Evolutionary conservation across 345 rosid genomes (phyloP).

Genomic region (Dipteronia sinensis): DNA sequence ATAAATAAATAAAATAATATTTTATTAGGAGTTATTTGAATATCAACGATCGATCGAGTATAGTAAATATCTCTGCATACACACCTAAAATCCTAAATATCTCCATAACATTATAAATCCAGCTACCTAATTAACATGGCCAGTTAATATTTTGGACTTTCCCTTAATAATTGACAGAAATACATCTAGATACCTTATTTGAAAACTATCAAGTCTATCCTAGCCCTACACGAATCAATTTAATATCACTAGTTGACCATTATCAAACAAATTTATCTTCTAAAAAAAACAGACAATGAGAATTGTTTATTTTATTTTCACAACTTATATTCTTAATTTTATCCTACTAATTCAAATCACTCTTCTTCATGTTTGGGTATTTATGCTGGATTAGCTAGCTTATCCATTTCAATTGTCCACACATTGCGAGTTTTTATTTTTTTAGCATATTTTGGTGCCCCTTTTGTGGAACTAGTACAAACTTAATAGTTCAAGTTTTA

Average conservation of each 20-base stretch:
- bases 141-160: conserved; percentile 1
- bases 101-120: not conserved
- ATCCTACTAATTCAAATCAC: not conserved
- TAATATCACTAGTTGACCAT: not conserved
- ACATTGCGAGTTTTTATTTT: not conserved
- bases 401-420: not conserved
- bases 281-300: not conserved
- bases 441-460: no score
- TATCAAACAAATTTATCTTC: not conserved
- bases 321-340: not conserved
- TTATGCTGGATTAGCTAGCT: not conserved
- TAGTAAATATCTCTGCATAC: not conserved
- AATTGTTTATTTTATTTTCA: not conserved
- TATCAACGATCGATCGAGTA: not conserved
- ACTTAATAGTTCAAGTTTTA: no score
- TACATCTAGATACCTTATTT: conserved; percentile 7
- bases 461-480: no score
- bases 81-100: not conserved
- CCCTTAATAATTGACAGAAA: not conserved
- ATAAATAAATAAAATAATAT: not conserved
- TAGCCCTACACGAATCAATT: not conserved
- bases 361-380: not conserved
- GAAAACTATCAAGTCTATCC: not conserved
- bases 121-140: not conserved
- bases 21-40: not conserved